phyloP scores from a whole-genome alignment of 164 flowering plant genomes.

The Dillenia suffruticosa region DNA sequence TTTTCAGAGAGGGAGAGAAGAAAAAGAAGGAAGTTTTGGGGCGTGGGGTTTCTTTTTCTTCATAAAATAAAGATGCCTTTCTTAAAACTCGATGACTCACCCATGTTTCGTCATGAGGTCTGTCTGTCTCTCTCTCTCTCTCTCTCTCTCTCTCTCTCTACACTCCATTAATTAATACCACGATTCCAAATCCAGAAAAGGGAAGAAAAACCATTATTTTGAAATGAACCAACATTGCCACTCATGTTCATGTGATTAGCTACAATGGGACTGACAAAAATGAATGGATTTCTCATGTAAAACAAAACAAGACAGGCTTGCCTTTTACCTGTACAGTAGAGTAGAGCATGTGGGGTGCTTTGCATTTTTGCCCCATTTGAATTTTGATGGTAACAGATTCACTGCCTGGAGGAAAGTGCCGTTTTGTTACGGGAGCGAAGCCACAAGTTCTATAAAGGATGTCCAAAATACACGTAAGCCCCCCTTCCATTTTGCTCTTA shows the following conservation, averaged over 20 bases:
- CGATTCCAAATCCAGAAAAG: background rate
- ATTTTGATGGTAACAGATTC: constrained; percentile 46
- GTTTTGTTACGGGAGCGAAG: constrained; percentile 80
- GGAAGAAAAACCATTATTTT: too few species aligned
- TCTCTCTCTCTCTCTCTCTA: background rate
- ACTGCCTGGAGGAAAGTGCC: constrained; percentile 77
- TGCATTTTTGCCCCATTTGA: too few species aligned
- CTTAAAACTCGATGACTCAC: constrained; percentile 54
- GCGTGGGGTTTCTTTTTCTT: too few species aligned
- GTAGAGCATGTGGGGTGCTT: too few species aligned
- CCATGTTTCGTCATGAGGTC: constrained; percentile 65
- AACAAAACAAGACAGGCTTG: too few species aligned
- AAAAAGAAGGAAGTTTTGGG: too few species aligned
- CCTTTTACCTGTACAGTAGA: background rate
- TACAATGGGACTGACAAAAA: too few species aligned
- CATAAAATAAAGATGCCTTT: constrained; percentile 26
- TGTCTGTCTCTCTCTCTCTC: background rate
- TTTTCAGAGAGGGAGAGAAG: too few species aligned
- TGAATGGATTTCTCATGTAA: too few species aligned
- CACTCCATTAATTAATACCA: background rate
- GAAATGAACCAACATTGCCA: too few species aligned
- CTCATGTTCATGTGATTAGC: too few species aligned
- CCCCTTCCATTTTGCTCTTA: constrained; percentile 1
- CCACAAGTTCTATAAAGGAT: constrained; percentile 85
- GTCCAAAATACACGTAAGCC: constrained; percentile 92